These are phyloP conservation scores for Fusarium brachygibbosum DNA, from an alignment of 2,329 filamentous ascomycete genomes.

Conservation along the genomic window DNA sequence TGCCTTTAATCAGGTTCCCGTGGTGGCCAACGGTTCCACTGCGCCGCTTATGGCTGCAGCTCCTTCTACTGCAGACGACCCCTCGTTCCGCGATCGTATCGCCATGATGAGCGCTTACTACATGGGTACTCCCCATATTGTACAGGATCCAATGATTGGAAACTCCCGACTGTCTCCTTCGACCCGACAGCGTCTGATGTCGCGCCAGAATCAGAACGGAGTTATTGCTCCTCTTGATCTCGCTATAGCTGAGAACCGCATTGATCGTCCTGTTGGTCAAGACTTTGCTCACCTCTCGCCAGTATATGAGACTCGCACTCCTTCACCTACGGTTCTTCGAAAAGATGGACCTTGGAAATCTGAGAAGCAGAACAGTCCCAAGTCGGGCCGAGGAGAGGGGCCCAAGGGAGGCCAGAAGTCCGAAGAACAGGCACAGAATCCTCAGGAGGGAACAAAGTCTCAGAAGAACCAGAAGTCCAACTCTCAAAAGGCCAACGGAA, in stretches of 20 bases:
- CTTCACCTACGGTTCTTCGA: conserved; percentile 74
- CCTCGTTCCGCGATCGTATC: conserved; percentile 60
- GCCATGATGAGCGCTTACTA: conserved; percentile 56
- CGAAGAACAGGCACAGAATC: conserved; percentile 48
- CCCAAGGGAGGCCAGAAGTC: conserved; percentile 46
- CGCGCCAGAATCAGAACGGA: conserved; percentile 61
- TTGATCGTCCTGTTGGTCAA: conserved; percentile 52
- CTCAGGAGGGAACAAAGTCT: conserved; percentile 39
- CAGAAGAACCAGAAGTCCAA: conserved; percentile 49
- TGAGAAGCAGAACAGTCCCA: conserved; percentile 46
- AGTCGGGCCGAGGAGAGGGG: conserved; percentile 36
- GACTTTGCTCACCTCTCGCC: conserved; percentile 74
- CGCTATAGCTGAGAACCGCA: conserved; percentile 61
- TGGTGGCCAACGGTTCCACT: conserved; percentile 56
- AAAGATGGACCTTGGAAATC: conserved; percentile 60
- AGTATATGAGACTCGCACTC: conserved; percentile 79
- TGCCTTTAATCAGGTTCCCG: conserved; percentile 49
- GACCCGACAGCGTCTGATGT: conserved; percentile 55
- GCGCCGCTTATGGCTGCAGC: conserved; percentile 41
- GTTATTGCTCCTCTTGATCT: conserved; percentile 69
- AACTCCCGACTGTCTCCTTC: conserved; percentile 52
- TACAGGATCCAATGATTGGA: conserved; percentile 51
- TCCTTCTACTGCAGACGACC: conserved; percentile 52
- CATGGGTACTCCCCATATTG: conserved; percentile 45
- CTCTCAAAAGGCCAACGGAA: conserved; percentile 56